Percentiles rank a stretch among this genome's conserved stretches.
Evolutionary conservation across 2,329 filamentous ascomycete species (phyloP).

Genomic region (Botryotinia convoluta): DNA sequence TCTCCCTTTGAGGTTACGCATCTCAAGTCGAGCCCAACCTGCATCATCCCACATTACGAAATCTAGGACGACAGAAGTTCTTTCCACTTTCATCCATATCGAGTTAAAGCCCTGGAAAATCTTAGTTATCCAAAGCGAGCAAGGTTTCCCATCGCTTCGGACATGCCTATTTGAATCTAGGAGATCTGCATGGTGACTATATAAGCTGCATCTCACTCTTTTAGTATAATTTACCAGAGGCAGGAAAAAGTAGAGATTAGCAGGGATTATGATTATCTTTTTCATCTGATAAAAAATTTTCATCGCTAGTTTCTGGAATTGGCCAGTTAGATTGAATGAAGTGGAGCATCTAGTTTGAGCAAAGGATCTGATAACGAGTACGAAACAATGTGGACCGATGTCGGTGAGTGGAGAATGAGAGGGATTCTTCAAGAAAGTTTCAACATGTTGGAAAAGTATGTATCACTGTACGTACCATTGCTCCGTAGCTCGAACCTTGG

Average conservation of each 20-base stretch:
- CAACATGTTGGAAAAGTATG: neutral
- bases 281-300: constrained; percentile 21
- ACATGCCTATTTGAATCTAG: constrained; percentile 12
- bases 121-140: neutral
- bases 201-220: neutral
- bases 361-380: constrained; percentile 19
- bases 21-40: neutral
- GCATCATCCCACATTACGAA: constrained; percentile 10
- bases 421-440: neutral
- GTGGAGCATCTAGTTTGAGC: neutral
- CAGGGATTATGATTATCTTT: constrained; percentile 21
- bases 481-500: neutral
- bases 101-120: neutral
- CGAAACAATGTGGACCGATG: constrained; percentile 10
- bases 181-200: constrained; percentile 4
- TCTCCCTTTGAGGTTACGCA: constrained; percentile 5
- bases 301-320: neutral
- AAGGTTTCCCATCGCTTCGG: neutral
- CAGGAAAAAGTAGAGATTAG: neutral
- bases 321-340: neutral
- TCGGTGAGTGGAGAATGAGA: constrained; percentile 6
- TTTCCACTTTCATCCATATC: constrained; percentile 2
- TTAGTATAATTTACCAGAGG: neutral
- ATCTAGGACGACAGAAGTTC: neutral
- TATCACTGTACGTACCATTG: neutral